phyloP scores from a whole-genome alignment of 139 green algal species.

The Closterium sp. region DNA sequence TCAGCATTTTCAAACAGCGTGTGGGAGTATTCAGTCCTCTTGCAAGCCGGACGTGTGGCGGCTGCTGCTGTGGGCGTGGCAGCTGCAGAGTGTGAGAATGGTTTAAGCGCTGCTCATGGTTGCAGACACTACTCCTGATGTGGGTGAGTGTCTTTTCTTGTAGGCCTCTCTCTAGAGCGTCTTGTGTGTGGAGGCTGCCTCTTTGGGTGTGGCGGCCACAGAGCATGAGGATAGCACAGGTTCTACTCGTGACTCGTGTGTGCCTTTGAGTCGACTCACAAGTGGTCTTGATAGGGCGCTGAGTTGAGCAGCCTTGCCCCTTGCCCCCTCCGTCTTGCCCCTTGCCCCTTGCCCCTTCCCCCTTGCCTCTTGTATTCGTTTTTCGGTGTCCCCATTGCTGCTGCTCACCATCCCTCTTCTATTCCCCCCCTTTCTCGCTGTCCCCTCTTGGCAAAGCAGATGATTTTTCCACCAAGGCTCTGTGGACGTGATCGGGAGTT shows the following conservation, averaged over 20 bases:
- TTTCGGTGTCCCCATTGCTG: no score
- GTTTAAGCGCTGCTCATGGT: background rate
- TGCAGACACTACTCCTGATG: no score
- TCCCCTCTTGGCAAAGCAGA: background rate
- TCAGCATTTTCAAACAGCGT: no score
- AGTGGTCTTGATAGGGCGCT: no score
- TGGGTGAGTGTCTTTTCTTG: no score
- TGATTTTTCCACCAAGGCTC: background rate
- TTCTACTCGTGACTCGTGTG: background rate
- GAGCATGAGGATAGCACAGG: background rate
- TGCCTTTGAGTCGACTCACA: no score
- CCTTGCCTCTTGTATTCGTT: no score
- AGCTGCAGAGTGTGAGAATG: background rate
- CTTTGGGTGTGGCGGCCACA: background rate
- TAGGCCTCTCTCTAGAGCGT: no score
- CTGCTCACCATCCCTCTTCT: no score
- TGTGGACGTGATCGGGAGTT: background rate
- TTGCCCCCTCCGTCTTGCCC: background rate
- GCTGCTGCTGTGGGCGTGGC: constrained; percentile 6
- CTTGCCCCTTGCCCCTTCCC: background rate
- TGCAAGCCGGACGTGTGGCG: constrained; percentile 12
- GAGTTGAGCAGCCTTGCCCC: no score
- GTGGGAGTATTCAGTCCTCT: no score
- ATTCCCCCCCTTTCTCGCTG: no score
- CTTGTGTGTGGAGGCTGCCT: background rate